phyloP scores from a whole-genome alignment of 805 yeast species.

The Yamadazyma takamatsuzukensis region DNA sequence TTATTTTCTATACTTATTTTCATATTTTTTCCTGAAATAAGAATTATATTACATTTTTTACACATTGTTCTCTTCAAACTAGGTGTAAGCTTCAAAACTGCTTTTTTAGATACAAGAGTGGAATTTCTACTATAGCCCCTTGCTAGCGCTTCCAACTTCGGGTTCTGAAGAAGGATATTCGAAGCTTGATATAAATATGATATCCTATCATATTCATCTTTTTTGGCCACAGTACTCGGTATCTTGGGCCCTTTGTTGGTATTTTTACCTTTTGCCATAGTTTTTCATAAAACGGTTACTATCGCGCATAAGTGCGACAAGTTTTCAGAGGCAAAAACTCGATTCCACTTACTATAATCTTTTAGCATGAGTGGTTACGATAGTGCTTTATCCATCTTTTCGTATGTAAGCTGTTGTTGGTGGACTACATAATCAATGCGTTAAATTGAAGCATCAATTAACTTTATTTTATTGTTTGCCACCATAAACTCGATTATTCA shows the following conservation, averaged over 20 bases:
- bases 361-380: slow-evolving; percentile 93
- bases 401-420: slow-evolving; percentile 48
- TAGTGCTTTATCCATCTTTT: slow-evolving; percentile 94
- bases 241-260: slow-evolving; percentile 11
- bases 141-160: slow-evolving; percentile 42
- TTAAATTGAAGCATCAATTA: neutral
- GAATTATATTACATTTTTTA: slow-evolving; percentile 55
- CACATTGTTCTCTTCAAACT: slow-evolving; percentile 65
- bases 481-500: slow-evolving; percentile 6
- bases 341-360: no score
- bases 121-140: slow-evolving; percentile 52
- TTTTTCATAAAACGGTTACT: no score
- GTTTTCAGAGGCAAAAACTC: slow-evolving; percentile 3
- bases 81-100: slow-evolving; percentile 64
- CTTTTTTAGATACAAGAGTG: slow-evolving; percentile 62
- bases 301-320: no score
- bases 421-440: neutral
- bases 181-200: slow-evolving; percentile 60
- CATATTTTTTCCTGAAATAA: slow-evolving; percentile 47
- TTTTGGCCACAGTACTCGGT: slow-evolving; percentile 43
- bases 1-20: slow-evolving; percentile 37
- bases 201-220: slow-evolving; percentile 58
- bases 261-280: slow-evolving; percentile 9
- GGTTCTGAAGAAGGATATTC: slow-evolving; percentile 24
- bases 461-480: slow-evolving; percentile 10